phyloP scores from a whole-genome alignment of 768 basidiomycete species.

The Trametes coccinea region DNA sequence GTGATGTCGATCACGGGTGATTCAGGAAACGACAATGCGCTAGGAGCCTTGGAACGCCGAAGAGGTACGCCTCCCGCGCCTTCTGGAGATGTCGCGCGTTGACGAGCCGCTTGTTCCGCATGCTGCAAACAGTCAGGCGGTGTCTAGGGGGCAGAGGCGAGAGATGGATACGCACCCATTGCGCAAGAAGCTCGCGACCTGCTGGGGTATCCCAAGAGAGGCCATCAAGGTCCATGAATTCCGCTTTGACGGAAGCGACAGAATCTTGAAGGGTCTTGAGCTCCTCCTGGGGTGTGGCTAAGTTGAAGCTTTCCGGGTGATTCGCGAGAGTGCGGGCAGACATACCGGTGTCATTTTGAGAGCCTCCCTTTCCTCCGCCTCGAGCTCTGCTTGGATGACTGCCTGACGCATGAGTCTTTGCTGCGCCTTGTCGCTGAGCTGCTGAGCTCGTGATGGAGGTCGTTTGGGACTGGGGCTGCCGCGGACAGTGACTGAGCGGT shows the following conservation, averaged over 20 bases:
- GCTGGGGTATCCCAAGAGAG: constrained; percentile 18
- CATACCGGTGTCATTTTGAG: constrained; percentile 12
- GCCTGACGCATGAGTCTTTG: constrained; percentile 11
- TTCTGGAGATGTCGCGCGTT: not conserved
- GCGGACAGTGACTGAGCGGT: not conserved
- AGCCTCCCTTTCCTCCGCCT: constrained; percentile 8
- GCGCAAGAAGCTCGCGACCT: constrained; percentile 1
- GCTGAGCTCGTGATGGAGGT: not conserved
- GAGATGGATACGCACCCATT: constrained; percentile 12
- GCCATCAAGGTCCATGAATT: constrained; percentile 17
- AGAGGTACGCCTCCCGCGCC: not conserved
- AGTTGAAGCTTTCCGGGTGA: not conserved
- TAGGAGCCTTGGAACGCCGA: not conserved
- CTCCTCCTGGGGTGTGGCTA: constrained; percentile 7
- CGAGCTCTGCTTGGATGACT: constrained; percentile 3
- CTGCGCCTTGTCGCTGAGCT: constrained; percentile 3
- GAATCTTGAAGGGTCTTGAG: constrained; percentile 4
- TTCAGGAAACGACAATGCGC: not conserved
- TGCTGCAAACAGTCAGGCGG: not conserved
- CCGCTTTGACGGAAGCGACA: constrained; percentile 16
- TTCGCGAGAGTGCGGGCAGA: not conserved
- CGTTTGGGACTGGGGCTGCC: not conserved
- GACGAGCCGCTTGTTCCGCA: not conserved
- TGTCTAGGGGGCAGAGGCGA: not conserved
- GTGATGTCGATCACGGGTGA: not conserved